A percentile compares a stretch with the other conserved stretches of the same genome.
phyloP scores from a whole-genome alignment of 2,329 filamentous ascomycete species.

The Penicillium polonicum region DNA sequence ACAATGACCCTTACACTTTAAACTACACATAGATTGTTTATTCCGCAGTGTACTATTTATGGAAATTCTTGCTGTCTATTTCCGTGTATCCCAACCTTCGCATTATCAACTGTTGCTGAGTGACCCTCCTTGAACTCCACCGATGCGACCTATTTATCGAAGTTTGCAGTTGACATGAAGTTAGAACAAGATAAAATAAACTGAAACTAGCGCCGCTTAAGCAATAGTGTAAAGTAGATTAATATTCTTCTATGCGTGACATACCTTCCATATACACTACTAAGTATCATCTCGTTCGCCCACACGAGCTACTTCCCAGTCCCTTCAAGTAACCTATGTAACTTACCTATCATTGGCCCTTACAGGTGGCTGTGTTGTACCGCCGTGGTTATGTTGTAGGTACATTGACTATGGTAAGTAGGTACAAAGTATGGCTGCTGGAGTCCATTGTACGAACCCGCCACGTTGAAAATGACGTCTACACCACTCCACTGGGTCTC shows the following conservation, averaged over 20 bases:
- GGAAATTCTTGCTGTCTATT: neutral
- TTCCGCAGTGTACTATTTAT: neutral
- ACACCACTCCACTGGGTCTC: neutral
- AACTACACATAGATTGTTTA: no score
- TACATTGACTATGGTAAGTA: neutral
- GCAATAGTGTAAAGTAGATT: neutral
- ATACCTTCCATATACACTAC: neutral
- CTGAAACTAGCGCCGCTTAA: neutral
- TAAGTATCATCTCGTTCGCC: no score
- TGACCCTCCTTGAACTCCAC: neutral
- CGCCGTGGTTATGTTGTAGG: no score
- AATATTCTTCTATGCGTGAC: neutral
- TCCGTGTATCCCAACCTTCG: neutral
- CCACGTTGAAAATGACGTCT: slow-evolving; percentile 3
- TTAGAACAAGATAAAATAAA: neutral
- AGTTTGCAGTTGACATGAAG: neutral
- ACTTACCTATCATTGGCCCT: neutral
- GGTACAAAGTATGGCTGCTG: neutral
- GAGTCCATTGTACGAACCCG: neutral
- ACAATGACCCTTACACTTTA: neutral
- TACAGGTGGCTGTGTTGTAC: neutral
- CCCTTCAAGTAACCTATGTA: no score
- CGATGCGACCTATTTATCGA: neutral
- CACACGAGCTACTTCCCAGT: neutral
- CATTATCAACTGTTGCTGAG: neutral